A percentile compares a stretch with the other conserved stretches of the same genome.
Evolutionary conservation across 1,139 yeast species (phyloP).

Genomic region (Lodderomyces theae): DNA sequence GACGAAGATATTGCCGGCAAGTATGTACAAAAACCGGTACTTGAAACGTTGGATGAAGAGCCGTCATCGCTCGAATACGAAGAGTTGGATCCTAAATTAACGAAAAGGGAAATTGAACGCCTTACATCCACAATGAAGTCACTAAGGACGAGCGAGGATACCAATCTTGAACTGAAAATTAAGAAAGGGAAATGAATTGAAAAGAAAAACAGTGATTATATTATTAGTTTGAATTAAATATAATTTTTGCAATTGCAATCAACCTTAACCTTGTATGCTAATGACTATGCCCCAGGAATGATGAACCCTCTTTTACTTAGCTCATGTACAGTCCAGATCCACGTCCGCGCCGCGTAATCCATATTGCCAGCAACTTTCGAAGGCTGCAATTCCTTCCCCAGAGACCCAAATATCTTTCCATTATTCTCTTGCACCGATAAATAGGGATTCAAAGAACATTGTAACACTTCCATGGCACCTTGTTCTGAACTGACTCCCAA

Average conservation of each 20-base stretch:
- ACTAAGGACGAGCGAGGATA: slow-evolving; percentile 9
- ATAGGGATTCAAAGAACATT: slow-evolving; percentile 58
- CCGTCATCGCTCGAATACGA: background rate
- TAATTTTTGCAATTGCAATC: too few species aligned
- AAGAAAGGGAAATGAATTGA: background rate
- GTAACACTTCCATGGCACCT: slow-evolving; percentile 66
- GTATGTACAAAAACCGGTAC: slow-evolving; percentile 8
- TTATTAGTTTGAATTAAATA: background rate
- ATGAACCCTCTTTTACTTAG: slow-evolving; percentile 48
- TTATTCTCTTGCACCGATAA: slow-evolving; percentile 53
- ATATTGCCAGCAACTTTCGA: slow-evolving; percentile 57
- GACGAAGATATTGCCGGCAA: slow-evolving; percentile 5
- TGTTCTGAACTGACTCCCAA: slow-evolving; percentile 72
- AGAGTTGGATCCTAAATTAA: slow-evolving; percentile 3
- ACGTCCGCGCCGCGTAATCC: slow-evolving; percentile 65
- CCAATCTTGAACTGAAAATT: slow-evolving; percentile 10
- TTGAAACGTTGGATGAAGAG: slow-evolving; percentile 10
- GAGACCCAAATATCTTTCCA: slow-evolving; percentile 66
- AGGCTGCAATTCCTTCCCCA: slow-evolving; percentile 54
- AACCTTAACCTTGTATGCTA: too few species aligned
- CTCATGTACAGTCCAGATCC: slow-evolving; percentile 80
- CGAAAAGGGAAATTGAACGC: slow-evolving; percentile 10
- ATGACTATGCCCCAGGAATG: slow-evolving; percentile 15
- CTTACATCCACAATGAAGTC: slow-evolving; percentile 9
- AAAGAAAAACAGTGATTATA: background rate